A percentile compares a stretch with the other conserved stretches of the same genome.
These are phyloP conservation scores for Sindora glabra DNA, from an alignment of 306 rosid genomes.

Conservation along the genomic window DNA sequence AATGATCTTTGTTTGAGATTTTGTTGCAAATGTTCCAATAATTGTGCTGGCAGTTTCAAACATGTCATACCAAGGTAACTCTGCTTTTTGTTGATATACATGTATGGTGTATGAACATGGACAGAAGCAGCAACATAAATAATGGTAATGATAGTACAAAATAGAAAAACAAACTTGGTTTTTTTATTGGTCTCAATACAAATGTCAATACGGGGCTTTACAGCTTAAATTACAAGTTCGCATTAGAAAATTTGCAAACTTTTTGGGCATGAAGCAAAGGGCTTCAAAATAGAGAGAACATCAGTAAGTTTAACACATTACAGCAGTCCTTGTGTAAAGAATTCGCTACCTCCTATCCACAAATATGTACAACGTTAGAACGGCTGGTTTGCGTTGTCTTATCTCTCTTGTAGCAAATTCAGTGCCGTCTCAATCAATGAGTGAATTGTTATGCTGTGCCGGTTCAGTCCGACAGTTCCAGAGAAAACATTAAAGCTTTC, in stretches of 20 bases:
- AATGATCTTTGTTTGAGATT: slow-evolving; percentile 11
- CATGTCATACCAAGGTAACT: no score
- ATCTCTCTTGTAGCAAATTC: slow-evolving; percentile 31
- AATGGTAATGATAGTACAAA: neutral
- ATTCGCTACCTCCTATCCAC: neutral
- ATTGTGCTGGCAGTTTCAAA: no score
- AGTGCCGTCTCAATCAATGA: slow-evolving; percentile 72
- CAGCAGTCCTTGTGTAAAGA: neutral
- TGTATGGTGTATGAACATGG: neutral
- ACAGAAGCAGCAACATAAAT: neutral
- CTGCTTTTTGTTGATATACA: no score
- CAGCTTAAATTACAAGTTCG: neutral
- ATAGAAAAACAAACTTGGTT: neutral
- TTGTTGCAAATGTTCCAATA: no score
- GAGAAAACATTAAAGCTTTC: slow-evolving; percentile 93
- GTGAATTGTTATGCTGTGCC: slow-evolving; percentile 65
- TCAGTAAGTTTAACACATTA: neutral
- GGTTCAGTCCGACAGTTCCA: slow-evolving; percentile 75
- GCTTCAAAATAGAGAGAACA: neutral
- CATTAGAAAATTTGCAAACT: neutral
- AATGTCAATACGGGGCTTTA: neutral
- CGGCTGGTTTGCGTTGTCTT: slow-evolving; percentile 3
- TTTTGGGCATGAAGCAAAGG: neutral
- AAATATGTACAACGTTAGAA: slow-evolving; percentile 1
- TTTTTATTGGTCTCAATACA: neutral